Base-by-base conservation (phyloP, 2,329 filamentous ascomycete genomes). In the Aspergillus pseudonomiae region DNA sequence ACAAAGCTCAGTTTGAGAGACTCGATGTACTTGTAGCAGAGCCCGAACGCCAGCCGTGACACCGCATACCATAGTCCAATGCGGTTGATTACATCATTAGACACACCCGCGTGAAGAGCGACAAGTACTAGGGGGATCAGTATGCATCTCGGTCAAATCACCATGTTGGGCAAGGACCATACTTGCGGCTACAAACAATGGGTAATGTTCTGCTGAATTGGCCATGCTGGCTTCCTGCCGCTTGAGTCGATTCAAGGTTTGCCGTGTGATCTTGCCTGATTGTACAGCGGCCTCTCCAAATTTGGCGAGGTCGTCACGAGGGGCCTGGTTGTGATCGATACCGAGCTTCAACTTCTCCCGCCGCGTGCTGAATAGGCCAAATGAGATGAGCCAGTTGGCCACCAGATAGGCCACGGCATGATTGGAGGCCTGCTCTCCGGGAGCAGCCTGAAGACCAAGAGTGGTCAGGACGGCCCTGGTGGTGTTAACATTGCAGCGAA, bases 301-400 rank as follows among this genome's bases (percentile, higher is more conserved):
- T 43, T 73, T 78, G 57, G 58, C 57, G 11, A 81, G 68, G 62
- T 81, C 78, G 36, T 79, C 71, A 14, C 78, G 74, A 0, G 79
- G 79, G 4, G 70, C 70, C 41, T 74, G 73, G 56, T 81, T 78
- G 68, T 80, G 73, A 67, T 81, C 79, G 43, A 80, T 62, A 14
- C 75, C 70, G 59, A 73, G 67, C 56, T 56, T 60, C 1, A 69
- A 52, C 62, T 80, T 81, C 34, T 70, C 64, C 6, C 64, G 65
- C 5, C 79, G 78, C 0, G 75, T 73, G 59, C 77, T 79, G 67
- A 78, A 72, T 19, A 76, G 45, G 36, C 60, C 67, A 68, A 80
- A 78, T 45, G 79, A 75, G 63, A 77, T 73, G 57, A 78, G 48
- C 71, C 78, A 82, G 68, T 81, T 78, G 63, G 69, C 75, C 59